phyloP scores from a whole-genome alignment of 2,329 filamentous ascomycete species.

The Aspergillus tanneri region DNA sequence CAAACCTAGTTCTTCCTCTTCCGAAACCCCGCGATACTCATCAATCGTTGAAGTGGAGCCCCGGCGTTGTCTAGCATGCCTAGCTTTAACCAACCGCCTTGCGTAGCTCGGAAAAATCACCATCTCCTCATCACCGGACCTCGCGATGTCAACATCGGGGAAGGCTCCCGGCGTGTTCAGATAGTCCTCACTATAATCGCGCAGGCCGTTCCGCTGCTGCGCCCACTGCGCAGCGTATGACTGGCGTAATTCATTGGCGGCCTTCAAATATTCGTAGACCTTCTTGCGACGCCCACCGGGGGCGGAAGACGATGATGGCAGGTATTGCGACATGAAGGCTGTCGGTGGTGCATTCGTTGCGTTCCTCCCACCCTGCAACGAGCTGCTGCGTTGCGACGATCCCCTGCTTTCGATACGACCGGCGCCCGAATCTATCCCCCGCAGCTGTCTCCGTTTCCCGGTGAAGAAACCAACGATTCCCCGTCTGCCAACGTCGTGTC shows the following conservation, averaged over 20 bases:
- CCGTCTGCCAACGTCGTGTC: constrained; percentile 32
- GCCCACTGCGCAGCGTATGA: constrained; percentile 60
- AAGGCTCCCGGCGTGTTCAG: constrained; percentile 69
- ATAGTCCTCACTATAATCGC: constrained; percentile 48
- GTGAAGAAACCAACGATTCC: constrained; percentile 29
- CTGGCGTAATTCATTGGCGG: constrained; percentile 70
- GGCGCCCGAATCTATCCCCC: constrained; percentile 9
- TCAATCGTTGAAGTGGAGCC: constrained; percentile 36
- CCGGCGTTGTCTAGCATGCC: constrained; percentile 27
- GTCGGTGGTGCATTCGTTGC: constrained; percentile 16
- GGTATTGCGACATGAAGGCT: constrained; percentile 27
- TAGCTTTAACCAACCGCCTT: constrained; percentile 63
- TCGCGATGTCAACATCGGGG: constrained; percentile 77
- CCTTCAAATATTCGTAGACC: constrained; percentile 70
- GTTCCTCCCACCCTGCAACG: constrained; percentile 17
- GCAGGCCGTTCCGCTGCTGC: constrained; percentile 43
- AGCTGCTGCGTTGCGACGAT: not conserved
- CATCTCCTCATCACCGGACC: constrained; percentile 84
- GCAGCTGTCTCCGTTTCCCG: constrained; percentile 24
- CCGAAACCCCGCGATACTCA: constrained; percentile 40
- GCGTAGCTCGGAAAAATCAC: constrained; percentile 94
- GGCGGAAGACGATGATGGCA: constrained; percentile 42
- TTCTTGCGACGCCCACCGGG: constrained; percentile 73
- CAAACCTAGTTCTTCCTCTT: constrained; percentile 65
- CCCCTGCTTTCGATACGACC: not conserved